Evolutionary conservation across 2,329 filamentous ascomycete species (phyloP), one percentile per base, ranked within the genome.

Genomic region (Diplodia sapinea): DNA sequence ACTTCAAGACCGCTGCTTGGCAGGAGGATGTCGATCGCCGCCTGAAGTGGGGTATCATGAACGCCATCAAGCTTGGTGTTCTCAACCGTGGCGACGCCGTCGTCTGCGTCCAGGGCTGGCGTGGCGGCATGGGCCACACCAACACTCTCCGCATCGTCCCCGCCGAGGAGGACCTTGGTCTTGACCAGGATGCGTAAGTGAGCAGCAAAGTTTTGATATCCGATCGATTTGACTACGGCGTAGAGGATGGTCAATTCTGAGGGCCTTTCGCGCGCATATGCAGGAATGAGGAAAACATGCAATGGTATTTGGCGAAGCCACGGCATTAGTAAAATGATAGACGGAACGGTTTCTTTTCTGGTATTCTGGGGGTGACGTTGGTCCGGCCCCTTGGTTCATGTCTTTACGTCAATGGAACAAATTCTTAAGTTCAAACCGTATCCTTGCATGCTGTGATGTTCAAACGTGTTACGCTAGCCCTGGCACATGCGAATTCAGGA

Each of bases 11-110:
- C 81, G 88, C 91, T 76, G 94, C 96, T 83, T 99, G 95, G 95
- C 95, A 99, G 85, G 93, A 98, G 85, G 94, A 99, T 82, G 95
- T 99, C 74, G 95, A 99, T 83, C 89, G 90, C 79, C 93, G 95
- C 78, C 92, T 99, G 82, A 97, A 94, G 87, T 99, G 94, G 94
- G 95, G 92, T 79, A 92, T 99, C 79, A 84, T 87, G 79, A 88
- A 93, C 79, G 95, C 93, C 74, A 88, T 97, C 76, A 88, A 91
- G 82, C 91, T 99, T 70, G 88, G 89, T 74, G 87, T 94, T 59
- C 83, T 96, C 70, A 85, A 83, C 77, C 83, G 88, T 77, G 91
- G 89, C 72, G 91, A 93, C 77, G 87, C 88, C 38, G 88, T 95
- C 67, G 87, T 95, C 70, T 92, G 93, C 73, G 91, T 96, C 49